Conservation (phyloP, 148 eudicot genomes). For the Arctostaphylos glauca region DNA sequence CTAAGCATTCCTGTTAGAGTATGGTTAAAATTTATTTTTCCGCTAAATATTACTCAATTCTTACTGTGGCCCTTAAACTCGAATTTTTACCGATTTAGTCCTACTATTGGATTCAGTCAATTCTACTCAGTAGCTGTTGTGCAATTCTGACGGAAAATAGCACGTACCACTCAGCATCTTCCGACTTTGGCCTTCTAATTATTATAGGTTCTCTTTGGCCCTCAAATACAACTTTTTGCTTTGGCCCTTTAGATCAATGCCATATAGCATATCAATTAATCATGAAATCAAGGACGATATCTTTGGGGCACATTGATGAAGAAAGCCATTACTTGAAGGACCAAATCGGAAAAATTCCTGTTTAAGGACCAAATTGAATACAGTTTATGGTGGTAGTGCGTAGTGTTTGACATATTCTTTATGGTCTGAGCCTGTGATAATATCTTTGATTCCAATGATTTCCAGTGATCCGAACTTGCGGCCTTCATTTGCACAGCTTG, state of each 20-base stretch:
- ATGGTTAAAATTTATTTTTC: background rate
- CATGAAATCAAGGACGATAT: background rate
- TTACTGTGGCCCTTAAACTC: background rate
- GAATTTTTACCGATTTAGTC: background rate
- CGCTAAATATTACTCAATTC: background rate
- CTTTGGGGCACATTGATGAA: background rate
- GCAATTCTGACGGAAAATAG: background rate
- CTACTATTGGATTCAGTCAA: background rate
- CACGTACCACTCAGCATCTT: background rate
- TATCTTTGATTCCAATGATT: slow-evolving; percentile 7
- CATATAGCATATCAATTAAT: background rate
- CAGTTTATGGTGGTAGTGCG: background rate
- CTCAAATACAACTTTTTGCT: background rate
- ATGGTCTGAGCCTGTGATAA: background rate
- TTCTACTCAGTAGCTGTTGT: background rate
- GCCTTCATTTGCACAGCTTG: slow-evolving; percentile 91
- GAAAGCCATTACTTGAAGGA: background rate
- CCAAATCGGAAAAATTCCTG: background rate
- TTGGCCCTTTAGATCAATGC: background rate
- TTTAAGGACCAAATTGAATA: background rate
- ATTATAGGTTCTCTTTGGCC: background rate
- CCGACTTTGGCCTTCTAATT: background rate
- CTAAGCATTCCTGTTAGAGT: background rate
- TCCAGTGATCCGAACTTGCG: slow-evolving; percentile 86
- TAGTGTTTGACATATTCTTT: background rate